Percentiles rank a stretch among this genome's conserved stretches.
These are phyloP conservation scores for Mycena metata DNA, from an alignment of 768 basidiomycete species.

Conservation along the genomic window DNA sequence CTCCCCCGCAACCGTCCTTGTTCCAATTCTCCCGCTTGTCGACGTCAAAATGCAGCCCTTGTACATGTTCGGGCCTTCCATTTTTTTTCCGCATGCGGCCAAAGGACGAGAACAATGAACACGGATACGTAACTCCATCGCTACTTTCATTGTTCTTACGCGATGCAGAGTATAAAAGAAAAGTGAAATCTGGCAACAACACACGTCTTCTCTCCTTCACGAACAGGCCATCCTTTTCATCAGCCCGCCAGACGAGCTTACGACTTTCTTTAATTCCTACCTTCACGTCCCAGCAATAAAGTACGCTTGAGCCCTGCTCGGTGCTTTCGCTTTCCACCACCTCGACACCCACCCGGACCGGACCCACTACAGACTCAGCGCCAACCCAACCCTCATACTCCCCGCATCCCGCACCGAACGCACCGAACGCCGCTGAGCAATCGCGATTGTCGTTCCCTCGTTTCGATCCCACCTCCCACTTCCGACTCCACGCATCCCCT, in stretches of 20 bases:
- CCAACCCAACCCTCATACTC: no score
- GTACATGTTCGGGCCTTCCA: slow-evolving; percentile 19
- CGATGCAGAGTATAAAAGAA: slow-evolving; percentile 31
- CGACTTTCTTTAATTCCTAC: no score
- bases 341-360: no score
- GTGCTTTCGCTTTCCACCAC: no score
- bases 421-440: no score
- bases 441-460: no score
- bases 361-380: no score
- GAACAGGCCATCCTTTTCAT: slow-evolving; percentile 24
- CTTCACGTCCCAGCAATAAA: no score
- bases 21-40: slow-evolving; percentile 10
- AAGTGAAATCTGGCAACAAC: not conserved
- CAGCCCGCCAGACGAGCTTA: slow-evolving; percentile 47
- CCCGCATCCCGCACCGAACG: no score
- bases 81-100: slow-evolving; percentile 23
- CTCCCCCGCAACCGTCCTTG: slow-evolving; percentile 37
- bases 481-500: no score
- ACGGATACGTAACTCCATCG: not conserved
- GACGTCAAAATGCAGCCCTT: slow-evolving; percentile 24
- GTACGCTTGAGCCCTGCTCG: no score
- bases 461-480: no score
- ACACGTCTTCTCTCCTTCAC: slow-evolving; percentile 35
- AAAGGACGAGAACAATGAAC: slow-evolving; percentile 26
- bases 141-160: slow-evolving; percentile 22